phyloP scores from a whole-genome alignment of 2,329 filamentous ascomycete species.

The Hypoxylon sp. region DNA sequence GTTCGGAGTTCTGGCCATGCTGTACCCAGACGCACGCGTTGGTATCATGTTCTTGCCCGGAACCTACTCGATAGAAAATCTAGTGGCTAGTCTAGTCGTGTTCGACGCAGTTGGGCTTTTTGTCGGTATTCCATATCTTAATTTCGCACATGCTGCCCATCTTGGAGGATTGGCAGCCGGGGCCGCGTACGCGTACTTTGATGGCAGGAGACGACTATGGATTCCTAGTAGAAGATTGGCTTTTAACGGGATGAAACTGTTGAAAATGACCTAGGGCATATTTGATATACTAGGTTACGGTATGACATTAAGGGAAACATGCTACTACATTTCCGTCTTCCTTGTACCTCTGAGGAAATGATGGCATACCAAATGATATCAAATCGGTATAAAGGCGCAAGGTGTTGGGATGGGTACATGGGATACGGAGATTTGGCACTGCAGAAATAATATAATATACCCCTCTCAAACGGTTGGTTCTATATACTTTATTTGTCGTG shows the following conservation, averaged over 20 bases:
- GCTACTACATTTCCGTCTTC: too few relatives aligned
- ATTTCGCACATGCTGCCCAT: constrained; percentile 37
- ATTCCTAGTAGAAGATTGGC: constrained; percentile 33
- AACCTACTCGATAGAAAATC: constrained; percentile 15
- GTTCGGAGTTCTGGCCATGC: constrained; percentile 34
- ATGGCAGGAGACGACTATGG: constrained; percentile 39
- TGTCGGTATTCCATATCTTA: constrained; percentile 27
- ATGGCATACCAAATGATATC: too few relatives aligned
- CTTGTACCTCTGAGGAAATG: too few relatives aligned
- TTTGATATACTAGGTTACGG: too few relatives aligned
- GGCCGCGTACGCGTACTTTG: constrained; percentile 37
- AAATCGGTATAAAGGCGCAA: too few relatives aligned
- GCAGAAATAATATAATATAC: too few relatives aligned
- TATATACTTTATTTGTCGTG: too few relatives aligned
- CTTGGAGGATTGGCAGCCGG: constrained; percentile 40
- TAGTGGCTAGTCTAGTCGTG: constrained; percentile 25
- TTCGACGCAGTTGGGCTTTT: constrained; percentile 41
- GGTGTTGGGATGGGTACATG: too few relatives aligned
- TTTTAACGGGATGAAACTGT: constrained; percentile 37
- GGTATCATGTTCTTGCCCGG: constrained; percentile 39
- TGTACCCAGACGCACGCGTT: constrained; percentile 30
- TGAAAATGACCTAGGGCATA: too few relatives aligned
- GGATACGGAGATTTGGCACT: too few relatives aligned
- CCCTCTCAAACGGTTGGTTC: too few relatives aligned
- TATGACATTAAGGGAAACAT: too few relatives aligned